A percentile compares a stretch with the other conserved stretches of the same genome.
Evolutionary conservation across 1,284 basidiomycete species (phyloP).

Genomic region (Blastosporella zonata): DNA sequence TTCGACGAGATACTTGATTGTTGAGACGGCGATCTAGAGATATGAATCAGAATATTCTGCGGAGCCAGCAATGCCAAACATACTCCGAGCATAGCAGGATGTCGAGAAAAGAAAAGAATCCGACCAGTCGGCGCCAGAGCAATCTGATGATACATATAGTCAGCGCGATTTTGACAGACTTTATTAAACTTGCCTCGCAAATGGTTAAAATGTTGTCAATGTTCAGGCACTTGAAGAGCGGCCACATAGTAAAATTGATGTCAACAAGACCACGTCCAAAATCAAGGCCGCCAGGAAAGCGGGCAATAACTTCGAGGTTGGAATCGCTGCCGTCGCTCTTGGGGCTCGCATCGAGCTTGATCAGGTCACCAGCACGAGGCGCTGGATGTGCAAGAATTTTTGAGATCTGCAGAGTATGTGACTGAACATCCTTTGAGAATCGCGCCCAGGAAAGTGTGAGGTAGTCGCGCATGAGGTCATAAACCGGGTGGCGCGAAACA

Average conservation of each 20-base stretch:
- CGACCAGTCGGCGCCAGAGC: constrained; percentile 92
- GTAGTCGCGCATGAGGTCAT: constrained; percentile 91
- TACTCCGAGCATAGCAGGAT: constrained; percentile 88
- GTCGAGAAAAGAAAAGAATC: constrained; percentile 85
- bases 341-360: constrained; percentile 74
- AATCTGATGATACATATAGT: constrained; percentile 46
- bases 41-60: neutral
- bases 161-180: neutral
- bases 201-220: constrained; percentile 93
- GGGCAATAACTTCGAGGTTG: constrained; percentile 77
- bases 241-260: constrained; percentile 96
- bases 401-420: constrained; percentile 80
- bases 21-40: constrained; percentile 77
- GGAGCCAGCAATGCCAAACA: neutral
- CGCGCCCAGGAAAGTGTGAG: constrained; percentile 90
- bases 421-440: constrained; percentile 89
- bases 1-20: constrained; percentile 91
- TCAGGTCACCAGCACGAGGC: constrained; percentile 82
- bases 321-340: constrained; percentile 56
- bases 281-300: constrained; percentile 82
- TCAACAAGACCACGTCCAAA: constrained; percentile 82
- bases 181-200: constrained; percentile 65
- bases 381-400: constrained; percentile 82
- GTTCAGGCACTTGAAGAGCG: constrained; percentile 91
- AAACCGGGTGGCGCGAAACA: constrained; percentile 88